Conservation (phyloP, 371 early-diverging fungal genomes). For the Lichtheimia corymbifera region DNA sequence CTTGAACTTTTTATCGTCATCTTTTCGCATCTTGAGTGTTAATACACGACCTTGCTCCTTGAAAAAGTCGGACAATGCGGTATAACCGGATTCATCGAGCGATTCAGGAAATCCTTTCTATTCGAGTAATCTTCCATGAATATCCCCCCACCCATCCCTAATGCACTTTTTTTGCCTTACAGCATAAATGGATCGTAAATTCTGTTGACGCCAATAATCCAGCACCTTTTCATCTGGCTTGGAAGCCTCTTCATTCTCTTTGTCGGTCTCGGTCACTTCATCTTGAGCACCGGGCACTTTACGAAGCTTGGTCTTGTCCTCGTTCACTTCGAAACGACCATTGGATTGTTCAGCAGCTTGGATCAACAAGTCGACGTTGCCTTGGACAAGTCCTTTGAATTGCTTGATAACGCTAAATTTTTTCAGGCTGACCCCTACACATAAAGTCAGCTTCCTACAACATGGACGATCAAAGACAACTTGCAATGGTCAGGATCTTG, state of each 20-base stretch:
- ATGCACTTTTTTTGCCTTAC: slow-evolving; percentile 22
- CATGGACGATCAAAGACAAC: background rate
- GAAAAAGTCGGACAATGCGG: slow-evolving; percentile 19
- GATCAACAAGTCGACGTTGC: slow-evolving; percentile 32
- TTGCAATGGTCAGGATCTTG: slow-evolving; percentile 49
- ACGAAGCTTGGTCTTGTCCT: slow-evolving; percentile 44
- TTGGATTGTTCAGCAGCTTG: slow-evolving; percentile 27
- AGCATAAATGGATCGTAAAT: slow-evolving; percentile 42
- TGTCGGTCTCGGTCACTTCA: background rate
- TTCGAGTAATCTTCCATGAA: background rate
- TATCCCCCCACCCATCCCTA: background rate
- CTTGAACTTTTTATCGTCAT: slow-evolving; percentile 36
- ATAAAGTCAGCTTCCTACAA: background rate
- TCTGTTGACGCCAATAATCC: slow-evolving; percentile 10
- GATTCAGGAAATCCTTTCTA: slow-evolving; percentile 20
- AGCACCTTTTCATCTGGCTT: too few species aligned
- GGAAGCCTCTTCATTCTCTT: slow-evolving; percentile 8
- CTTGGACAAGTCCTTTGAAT: slow-evolving; percentile 39
- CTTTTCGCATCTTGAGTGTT: slow-evolving; percentile 32
- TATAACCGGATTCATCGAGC: slow-evolving; percentile 11
- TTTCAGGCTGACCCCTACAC: slow-evolving; percentile 46
- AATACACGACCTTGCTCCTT: slow-evolving; percentile 41
- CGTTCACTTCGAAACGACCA: slow-evolving; percentile 33
- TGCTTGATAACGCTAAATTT: slow-evolving; percentile 41
- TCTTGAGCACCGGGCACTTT: slow-evolving; percentile 10